Percentiles rank a stretch among this genome's conserved stretches.
Evolutionary conservation across 116 monocot genomes (phyloP).

Genomic region (Papilionanthe hybrid): DNA sequence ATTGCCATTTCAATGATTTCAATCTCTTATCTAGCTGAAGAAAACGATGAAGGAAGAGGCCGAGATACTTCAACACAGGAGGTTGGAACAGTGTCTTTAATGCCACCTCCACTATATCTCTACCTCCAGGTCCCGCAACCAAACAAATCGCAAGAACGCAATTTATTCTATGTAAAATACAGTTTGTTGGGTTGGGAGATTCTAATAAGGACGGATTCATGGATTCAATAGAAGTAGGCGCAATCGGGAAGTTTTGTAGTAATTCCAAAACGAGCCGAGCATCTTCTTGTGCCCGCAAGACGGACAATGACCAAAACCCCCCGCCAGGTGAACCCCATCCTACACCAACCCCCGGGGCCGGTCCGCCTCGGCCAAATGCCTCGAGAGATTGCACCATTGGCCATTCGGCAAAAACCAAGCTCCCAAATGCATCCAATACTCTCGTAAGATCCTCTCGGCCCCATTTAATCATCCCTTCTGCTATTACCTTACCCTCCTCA

Average conservation of each 20-base stretch:
- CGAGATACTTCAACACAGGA: conserved; percentile 54
- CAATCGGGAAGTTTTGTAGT: conserved; percentile 29
- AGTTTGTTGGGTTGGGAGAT: conserved; percentile 12
- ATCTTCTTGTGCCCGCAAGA: conserved; percentile 47
- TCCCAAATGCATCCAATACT: conserved; percentile 26
- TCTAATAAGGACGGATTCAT: conserved; percentile 6
- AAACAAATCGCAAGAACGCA: conserved; percentile 55
- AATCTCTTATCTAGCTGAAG: conserved; percentile 15
- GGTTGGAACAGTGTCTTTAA: conserved; percentile 52
- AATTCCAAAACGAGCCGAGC: conserved; percentile 52
- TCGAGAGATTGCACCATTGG: conserved; percentile 46
- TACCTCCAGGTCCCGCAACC: conserved; percentile 59
- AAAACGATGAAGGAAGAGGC: conserved; percentile 35
- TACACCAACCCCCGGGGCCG: conserved; percentile 82
- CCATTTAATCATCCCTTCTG: conserved; percentile 58
- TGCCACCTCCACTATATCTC: conserved; percentile 38
- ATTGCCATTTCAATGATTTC: conserved; percentile 37
- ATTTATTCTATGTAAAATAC: conserved; percentile 42
- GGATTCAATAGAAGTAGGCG: conserved; percentile 9
- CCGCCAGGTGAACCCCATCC: conserved; percentile 86
- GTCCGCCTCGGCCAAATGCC: conserved; percentile 85
- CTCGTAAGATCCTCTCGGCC: conserved; percentile 38
- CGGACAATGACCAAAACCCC: conserved; percentile 73
- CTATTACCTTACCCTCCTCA: conserved; percentile 48
- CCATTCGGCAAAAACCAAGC: conserved; percentile 38